Base-by-base conservation (phyloP, 306 rosid species). In the Senna tora region DNA sequence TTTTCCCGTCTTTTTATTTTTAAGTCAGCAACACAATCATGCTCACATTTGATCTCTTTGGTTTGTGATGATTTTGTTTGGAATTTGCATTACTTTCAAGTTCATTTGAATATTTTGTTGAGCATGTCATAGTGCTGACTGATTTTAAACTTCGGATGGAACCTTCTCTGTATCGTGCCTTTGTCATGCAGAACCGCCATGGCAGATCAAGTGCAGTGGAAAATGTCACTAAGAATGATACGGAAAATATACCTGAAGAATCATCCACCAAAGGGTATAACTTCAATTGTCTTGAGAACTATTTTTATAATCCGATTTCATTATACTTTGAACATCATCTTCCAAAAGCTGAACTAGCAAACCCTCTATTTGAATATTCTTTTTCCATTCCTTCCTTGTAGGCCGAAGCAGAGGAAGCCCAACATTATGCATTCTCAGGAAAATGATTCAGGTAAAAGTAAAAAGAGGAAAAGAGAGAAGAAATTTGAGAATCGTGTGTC, bases 141-240 rank as follows among this genome's bases (percentile, higher is more conserved):
- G 36, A 52, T 77, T 41, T 46, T 39, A 51, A 38, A 4, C 54
- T n/a, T 50, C 17, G 53, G 55, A 68, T 53, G 21, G 62, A 66
- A 69, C 30, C 30, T 77, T 67, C 50, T 34, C 8, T 74, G 57
- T 20, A 16, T 54, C 22, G 42, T 75, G 36, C 21, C 21, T 54
- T 21, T 54, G 12, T 54, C 49, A 33, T 79, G 84, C 91, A 91
- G 98, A 91, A 84, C 78, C 97, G 96, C 71, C 97, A 81, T 77
- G 85, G 79, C 65, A 87, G 85, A 81, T 67, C 83, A 54, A 82
- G 76, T 71, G 30, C 76, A 33, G 73, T 71, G 71, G 89, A 77
- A 64, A 77, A 71, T 75, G 86, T 47, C 32, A 42, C 65, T 7
- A 47, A n/a, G n/a, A n/a, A 75, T 2, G 78, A 62, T 52, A 21